A percentile compares a stretch with the other conserved stretches of the same genome.
phyloP scores from a whole-genome alignment of 1,139 yeast species.

The Yamadazyma spencermartinsiae region DNA sequence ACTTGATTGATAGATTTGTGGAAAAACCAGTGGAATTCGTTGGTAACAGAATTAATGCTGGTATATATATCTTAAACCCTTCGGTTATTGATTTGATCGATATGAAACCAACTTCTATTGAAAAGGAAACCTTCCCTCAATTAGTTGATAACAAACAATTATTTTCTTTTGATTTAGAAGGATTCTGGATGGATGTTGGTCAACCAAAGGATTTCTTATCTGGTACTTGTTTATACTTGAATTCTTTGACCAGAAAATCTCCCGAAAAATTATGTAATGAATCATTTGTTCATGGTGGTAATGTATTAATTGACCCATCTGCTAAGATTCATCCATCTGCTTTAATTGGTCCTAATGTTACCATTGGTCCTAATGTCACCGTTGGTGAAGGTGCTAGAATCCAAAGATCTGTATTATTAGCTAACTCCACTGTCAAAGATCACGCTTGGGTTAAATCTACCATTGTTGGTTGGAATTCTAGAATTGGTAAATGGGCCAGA shows the following conservation, averaged over 20 bases:
- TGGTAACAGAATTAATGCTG: constrained; percentile 97
- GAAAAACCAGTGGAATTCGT: constrained; percentile 99
- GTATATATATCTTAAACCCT: constrained; percentile 95
- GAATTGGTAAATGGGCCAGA: constrained; percentile 99
- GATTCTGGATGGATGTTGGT: constrained; percentile 99
- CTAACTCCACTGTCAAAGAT: constrained; percentile 90
- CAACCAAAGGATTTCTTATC: constrained; percentile 99
- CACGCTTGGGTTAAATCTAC: constrained; percentile 98
- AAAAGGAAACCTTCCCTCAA: constrained; percentile 98
- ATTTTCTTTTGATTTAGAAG: constrained; percentile 96
- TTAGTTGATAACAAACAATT: constrained; percentile 86
- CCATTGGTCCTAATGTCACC: constrained; percentile 94
- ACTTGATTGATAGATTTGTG: constrained; percentile 96
- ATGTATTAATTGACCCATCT: constrained; percentile 91
- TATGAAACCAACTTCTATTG: constrained; percentile 97
- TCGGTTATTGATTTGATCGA: constrained; percentile 94
- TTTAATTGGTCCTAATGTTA: constrained; percentile 97
- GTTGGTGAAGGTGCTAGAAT: constrained; percentile 99
- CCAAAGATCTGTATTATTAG: constrained; percentile 89
- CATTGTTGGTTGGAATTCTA: constrained; percentile 98
- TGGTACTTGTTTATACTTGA: constrained; percentile 91
- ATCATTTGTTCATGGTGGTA: constrained; percentile 77
- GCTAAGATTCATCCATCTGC: constrained; percentile 93
- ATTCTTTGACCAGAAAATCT: constrained; percentile 78
- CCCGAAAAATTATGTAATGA: constrained; percentile 70